Evolutionary conservation across 2,329 filamentous ascomycete species (phyloP).

Genomic region (Aspergillus intermedius): DNA sequence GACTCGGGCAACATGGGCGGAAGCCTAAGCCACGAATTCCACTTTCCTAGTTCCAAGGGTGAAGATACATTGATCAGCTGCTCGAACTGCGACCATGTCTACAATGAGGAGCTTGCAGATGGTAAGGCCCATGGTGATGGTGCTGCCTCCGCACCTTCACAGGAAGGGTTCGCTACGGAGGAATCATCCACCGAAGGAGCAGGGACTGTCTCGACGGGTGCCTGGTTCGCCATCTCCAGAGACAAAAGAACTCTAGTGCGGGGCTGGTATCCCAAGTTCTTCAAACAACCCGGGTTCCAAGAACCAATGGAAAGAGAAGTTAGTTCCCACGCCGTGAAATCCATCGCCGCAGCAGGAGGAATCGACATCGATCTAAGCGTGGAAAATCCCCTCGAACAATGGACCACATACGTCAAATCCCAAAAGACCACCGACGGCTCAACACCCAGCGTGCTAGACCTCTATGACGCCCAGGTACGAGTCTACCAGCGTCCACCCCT

Average conservation of each 20-base stretch:
- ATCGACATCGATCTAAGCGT: constrained; percentile 66
- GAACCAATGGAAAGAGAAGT: constrained; percentile 37
- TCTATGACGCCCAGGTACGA: constrained; percentile 37
- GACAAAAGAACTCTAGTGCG: constrained; percentile 64
- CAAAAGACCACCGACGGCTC: not conserved
- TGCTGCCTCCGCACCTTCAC: not conserved
- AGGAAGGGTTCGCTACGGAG: constrained; percentile 20
- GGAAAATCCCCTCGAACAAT: constrained; percentile 52
- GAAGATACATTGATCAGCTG: constrained; percentile 83
- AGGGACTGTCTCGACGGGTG: constrained; percentile 29
- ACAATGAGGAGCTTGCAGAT: constrained; percentile 79
- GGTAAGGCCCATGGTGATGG: constrained; percentile 24
- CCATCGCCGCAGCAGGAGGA: constrained; percentile 41
- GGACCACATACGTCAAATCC: constrained; percentile 38
- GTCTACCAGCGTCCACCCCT: constrained; percentile 35
- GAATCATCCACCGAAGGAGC: constrained; percentile 13
- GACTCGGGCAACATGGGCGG: constrained; percentile 97
- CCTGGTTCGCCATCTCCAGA: constrained; percentile 36
- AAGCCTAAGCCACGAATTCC: constrained; percentile 88
- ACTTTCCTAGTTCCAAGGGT: constrained; percentile 70
- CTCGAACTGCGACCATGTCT: constrained; percentile 63
- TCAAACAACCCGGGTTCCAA: constrained; percentile 21
- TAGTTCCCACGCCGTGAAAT: constrained; percentile 61
- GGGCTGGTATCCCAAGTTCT: constrained; percentile 57
- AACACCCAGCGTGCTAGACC: constrained; percentile 27